phyloP scores from a whole-genome alignment of 768 basidiomycete genomes.

The Mrakia hoshinonis region DNA sequence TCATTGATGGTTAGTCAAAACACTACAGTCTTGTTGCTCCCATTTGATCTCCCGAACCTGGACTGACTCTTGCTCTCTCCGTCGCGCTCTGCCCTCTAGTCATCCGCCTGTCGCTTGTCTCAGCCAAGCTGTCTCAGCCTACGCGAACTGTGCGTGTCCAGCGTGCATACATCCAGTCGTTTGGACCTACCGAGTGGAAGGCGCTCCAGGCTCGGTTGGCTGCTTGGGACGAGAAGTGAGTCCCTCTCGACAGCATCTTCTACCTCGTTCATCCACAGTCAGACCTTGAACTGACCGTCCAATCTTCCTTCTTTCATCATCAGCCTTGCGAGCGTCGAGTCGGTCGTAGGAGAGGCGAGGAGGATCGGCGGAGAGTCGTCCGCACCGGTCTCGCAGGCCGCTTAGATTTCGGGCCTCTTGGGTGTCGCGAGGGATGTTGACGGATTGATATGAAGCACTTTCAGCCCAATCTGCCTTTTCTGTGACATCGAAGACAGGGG shows the following conservation, averaged over 20 bases:
- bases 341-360: slow-evolving; percentile 24
- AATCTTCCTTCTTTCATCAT: background rate
- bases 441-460: background rate
- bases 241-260: background rate
- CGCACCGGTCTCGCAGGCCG: background rate
- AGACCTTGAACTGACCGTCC: background rate
- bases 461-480: no score
- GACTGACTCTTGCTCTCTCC: background rate
- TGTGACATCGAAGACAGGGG: background rate
- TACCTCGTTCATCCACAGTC: background rate
- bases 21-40: background rate
- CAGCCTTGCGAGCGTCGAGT: slow-evolving; percentile 22
- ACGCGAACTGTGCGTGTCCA: slow-evolving; percentile 63
- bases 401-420: background rate
- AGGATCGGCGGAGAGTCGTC: slow-evolving; percentile 14
- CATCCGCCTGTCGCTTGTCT: slow-evolving; percentile 67
- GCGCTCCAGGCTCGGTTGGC: slow-evolving; percentile 61
- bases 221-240: slow-evolving; percentile 62
- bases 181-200: slow-evolving; percentile 72
- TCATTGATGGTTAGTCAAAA: slow-evolving; percentile 62
- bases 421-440: no score
- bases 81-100: slow-evolving; percentile 44
- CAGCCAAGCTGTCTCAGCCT: slow-evolving; percentile 75
- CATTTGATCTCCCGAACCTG: slow-evolving; percentile 8
- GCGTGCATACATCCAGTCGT: slow-evolving; percentile 64